Evolutionary conservation across 176 grass and related monocot genomes (phyloP).

Genomic region (Urochloa ruziziensis): DNA sequence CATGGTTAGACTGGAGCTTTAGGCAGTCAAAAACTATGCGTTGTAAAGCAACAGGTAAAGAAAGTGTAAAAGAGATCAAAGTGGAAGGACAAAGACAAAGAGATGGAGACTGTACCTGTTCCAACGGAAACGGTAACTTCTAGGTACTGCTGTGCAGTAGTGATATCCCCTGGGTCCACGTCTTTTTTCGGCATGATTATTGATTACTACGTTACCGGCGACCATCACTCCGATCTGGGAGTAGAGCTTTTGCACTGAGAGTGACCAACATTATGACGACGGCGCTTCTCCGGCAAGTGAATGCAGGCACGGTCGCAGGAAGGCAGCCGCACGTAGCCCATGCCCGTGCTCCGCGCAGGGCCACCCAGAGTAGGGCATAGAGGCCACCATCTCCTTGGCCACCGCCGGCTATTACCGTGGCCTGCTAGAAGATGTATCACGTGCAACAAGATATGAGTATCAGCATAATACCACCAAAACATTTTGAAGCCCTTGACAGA

Average conservation of each 20-base stretch:
- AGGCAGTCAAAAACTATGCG: constrained; percentile 19
- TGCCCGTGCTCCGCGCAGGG: neutral
- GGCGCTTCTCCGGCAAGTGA: constrained; percentile 39
- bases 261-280: constrained; percentile 7
- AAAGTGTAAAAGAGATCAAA: constrained; percentile 40
- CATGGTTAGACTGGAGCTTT: neutral
- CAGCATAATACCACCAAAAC: constrained; percentile 12
- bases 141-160: neutral
- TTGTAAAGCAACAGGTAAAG: constrained; percentile 40
- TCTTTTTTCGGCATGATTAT: no score
- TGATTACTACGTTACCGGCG: neutral
- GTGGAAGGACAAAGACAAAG: neutral
- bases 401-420: constrained; percentile 1
- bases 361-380: neutral
- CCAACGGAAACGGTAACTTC: constrained; percentile 20
- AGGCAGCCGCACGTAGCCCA: constrained; percentile 8
- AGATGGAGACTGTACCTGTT: constrained; percentile 1
- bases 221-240: constrained; percentile 33
- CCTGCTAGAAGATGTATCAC: constrained; percentile 21
- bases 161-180: constrained; percentile 13
- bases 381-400: no score
- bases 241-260: neutral
- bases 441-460: constrained; percentile 9
- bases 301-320: no score
- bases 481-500: constrained; percentile 29